A percentile compares a stretch with the other conserved stretches of the same genome.
Evolutionary conservation across 768 basidiomycete genomes (phyloP).

Genomic region (Lentinula aciculospora): DNA sequence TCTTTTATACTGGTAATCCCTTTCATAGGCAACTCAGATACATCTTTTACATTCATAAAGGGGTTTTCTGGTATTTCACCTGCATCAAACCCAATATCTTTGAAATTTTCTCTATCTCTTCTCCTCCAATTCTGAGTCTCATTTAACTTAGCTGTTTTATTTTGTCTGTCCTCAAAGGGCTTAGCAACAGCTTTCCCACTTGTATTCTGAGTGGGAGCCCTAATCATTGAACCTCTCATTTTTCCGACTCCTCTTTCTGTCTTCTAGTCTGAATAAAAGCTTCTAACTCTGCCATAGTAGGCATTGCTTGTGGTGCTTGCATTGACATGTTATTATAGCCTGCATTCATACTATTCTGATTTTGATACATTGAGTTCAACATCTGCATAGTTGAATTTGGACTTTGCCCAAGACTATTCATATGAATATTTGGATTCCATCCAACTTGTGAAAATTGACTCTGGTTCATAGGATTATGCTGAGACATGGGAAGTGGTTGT

Average conservation of each 20-base stretch:
- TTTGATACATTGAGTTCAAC: not conserved
- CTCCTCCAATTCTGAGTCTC: not conserved
- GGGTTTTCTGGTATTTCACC: not conserved
- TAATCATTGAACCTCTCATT: not conserved
- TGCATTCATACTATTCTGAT: not conserved
- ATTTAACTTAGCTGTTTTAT: not conserved
- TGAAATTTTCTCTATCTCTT: not conserved
- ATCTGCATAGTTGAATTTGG: not conserved
- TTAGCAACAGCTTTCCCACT: not conserved
- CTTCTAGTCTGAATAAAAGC: not conserved
- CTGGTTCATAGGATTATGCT: not conserved
- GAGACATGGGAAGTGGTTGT: not conserved
- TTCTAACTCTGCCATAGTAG: not conserved
- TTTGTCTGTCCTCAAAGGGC: not conserved
- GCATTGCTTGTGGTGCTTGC: not conserved
- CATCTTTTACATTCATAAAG: not conserved
- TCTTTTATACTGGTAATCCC: not conserved
- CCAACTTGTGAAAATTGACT: slow-evolving; percentile 1
- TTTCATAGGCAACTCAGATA: not conserved
- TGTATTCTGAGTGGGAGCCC: not conserved
- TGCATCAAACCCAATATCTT: not conserved
- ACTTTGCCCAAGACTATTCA: not conserved
- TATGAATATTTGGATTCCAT: not conserved
- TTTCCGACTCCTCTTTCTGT: not conserved
- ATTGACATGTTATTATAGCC: not conserved